Evolutionary conservation across 2,329 filamentous ascomycete genomes (phyloP).

Genomic region (Xylaria polymorpha): DNA sequence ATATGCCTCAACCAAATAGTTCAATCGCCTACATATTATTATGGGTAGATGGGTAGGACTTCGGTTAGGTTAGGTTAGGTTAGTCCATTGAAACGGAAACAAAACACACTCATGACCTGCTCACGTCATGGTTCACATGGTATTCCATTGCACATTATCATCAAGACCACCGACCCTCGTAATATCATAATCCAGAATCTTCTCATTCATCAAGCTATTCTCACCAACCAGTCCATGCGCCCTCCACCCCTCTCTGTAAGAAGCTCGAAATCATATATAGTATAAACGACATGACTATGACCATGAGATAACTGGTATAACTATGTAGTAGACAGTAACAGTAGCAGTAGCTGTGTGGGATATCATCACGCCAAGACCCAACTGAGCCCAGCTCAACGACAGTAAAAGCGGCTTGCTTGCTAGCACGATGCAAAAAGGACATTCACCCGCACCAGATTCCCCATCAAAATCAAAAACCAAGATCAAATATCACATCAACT

Average conservation of each 20-base stretch:
- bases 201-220: not conserved
- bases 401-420: conserved; percentile 11
- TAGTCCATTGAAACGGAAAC: not conserved
- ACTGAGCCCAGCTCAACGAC: not conserved
- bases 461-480: not conserved
- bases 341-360: conserved; percentile 31
- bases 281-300: conserved; percentile 30
- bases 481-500: conserved; percentile 54
- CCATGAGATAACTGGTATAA: not conserved
- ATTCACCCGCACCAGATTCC: not conserved
- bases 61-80: not conserved
- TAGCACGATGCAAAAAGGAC: conserved; percentile 9
- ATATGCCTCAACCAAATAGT: not conserved
- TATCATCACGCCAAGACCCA: conserved; percentile 28
- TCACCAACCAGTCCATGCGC: too few species aligned
- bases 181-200: conserved; percentile 15
- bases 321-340: not conserved
- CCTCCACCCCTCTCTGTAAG: not conserved
- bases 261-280: not conserved
- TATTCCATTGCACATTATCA: not conserved
- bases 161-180: not conserved
- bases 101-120: not conserved
- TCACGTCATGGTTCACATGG: not conserved
- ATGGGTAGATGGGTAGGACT: too few species aligned
- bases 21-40: not conserved